Evolutionary conservation across 2,329 filamentous ascomycete genomes (phyloP).

Genomic region (Penicillium sumatraense): DNA sequence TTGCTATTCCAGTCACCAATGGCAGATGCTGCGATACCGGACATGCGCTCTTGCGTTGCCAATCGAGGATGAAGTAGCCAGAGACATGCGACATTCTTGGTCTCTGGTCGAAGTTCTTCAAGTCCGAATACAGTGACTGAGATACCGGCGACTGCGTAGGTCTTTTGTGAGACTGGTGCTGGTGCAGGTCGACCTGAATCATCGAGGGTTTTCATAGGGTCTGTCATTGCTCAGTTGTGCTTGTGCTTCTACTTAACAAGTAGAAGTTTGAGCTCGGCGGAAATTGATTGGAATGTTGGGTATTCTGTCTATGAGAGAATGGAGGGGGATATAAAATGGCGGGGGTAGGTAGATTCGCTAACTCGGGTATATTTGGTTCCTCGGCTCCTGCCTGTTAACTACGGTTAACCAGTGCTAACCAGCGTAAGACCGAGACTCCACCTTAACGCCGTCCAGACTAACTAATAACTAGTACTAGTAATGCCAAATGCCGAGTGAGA

Average conservation of each 20-base stretch:
- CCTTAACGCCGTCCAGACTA: no score
- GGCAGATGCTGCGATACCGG: slow-evolving; percentile 69
- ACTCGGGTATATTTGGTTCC: no score
- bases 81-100: slow-evolving; percentile 70
- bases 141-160: slow-evolving; percentile 76
- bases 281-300: no score
- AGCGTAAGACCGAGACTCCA: no score
- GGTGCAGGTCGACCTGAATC: slow-evolving; percentile 33
- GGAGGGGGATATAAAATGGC: no score
- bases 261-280: no score
- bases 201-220: slow-evolving; percentile 40
- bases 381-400: no score
- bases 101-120: slow-evolving; percentile 66
- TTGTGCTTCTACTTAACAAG: neutral
- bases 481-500: no score
- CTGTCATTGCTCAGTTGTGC: slow-evolving; percentile 32
- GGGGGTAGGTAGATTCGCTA: no score
- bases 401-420: no score
- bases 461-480: no score
- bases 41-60: slow-evolving; percentile 73
- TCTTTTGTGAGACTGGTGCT: slow-evolving; percentile 63
- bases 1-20: slow-evolving; percentile 70
- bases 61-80: slow-evolving; percentile 88
- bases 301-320: no score
- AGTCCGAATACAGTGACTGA: slow-evolving; percentile 81